Base-by-base conservation (phyloP, 352 stramenopile genomes). In the Lagenidium sp. region DNA sequence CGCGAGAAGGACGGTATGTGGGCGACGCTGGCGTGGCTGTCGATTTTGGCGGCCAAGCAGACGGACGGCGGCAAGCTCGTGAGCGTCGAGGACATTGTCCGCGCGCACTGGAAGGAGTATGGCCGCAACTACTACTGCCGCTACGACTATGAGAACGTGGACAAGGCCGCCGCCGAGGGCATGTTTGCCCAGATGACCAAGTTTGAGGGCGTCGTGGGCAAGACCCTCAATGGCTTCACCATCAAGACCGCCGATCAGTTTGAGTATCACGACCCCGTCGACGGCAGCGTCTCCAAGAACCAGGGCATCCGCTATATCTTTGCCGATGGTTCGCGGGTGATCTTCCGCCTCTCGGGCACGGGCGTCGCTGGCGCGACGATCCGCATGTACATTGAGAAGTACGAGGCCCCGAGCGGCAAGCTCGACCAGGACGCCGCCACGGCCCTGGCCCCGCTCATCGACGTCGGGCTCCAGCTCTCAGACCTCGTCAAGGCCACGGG, bases 351-450 rank as follows among this genome's bases (percentile, higher is more conserved):
- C 22, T 98, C 86, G 50, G 97, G 97, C 44, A 99, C 97, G 26
- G 97, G 96, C 40, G 97, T 96, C 52, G 85, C 91, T 18, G 95
- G 96, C 37, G 96, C 96, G 15, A 99, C 96, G 3, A 94, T 99
- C 55, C 89, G 96, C 54, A 97, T 99, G 90, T 99, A 99, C 83
- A 86, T 99, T 58, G 97, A 99, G 68, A 97, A 98, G 75, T 99
- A 99, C 72, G 95, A 99, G 55, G 40, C 60, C 34, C 63, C 70
- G 23, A 82, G 73, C 35, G 85, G 90, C 44, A 89, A 94, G 36
- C 72, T 98, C 53, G 56, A 52, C 25, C 71, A 85, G 60, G 75
- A 85, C 44, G 75, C 78, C 2, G 76, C 81, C 37, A 68, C 64
- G 6, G 87, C 84, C 28, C 73, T 97, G 32, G 74, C 82, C 42